phyloP scores from a whole-genome alignment of 495 filamentous ascomycete species.

The Penicillium arizonense region DNA sequence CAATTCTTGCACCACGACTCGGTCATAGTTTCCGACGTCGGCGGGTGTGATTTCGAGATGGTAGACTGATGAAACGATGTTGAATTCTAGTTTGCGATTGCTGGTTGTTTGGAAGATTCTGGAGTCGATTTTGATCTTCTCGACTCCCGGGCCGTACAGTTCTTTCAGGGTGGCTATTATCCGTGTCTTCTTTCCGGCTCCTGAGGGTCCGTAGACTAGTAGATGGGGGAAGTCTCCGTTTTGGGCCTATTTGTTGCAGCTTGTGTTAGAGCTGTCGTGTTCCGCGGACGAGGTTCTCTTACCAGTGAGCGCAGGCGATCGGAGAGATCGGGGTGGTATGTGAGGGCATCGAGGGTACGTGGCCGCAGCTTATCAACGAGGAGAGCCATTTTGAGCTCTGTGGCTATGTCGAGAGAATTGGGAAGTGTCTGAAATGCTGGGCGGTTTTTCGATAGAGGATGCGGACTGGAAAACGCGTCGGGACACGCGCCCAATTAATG shows the following conservation, averaged over 20 bases:
- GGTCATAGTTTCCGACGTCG: constrained; percentile 94
- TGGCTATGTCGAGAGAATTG: not conserved
- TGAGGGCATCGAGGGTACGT: constrained; percentile 79
- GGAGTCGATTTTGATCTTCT: constrained; percentile 96
- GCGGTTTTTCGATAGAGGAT: constrained; percentile 14
- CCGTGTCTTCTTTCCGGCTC: constrained; percentile 95
- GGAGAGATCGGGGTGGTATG: constrained; percentile 87
- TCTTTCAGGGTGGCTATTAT: constrained; percentile 92
- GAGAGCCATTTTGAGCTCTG: constrained; percentile 57
- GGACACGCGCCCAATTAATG: constrained; percentile 42
- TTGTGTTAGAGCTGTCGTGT: not conserved
- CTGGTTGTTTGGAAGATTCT: constrained; percentile 92
- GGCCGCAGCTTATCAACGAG: constrained; percentile 95
- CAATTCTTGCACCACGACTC: constrained; percentile 92
- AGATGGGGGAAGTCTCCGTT: constrained; percentile 96
- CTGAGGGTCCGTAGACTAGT: constrained; percentile 92
- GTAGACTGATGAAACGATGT: constrained; percentile 92
- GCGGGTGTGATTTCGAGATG: constrained; percentile 98
- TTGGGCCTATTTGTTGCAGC: constrained; percentile 65
- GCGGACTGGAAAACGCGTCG: constrained; percentile 34
- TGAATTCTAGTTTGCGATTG: constrained; percentile 98
- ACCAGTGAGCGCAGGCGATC: constrained; percentile 84
- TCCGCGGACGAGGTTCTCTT: constrained; percentile 28
- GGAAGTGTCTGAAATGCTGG: not conserved
- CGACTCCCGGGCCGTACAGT: constrained; percentile 86